Conservation (phyloP, 805 yeast species). For the Metschnikowia colocasiae region DNA sequence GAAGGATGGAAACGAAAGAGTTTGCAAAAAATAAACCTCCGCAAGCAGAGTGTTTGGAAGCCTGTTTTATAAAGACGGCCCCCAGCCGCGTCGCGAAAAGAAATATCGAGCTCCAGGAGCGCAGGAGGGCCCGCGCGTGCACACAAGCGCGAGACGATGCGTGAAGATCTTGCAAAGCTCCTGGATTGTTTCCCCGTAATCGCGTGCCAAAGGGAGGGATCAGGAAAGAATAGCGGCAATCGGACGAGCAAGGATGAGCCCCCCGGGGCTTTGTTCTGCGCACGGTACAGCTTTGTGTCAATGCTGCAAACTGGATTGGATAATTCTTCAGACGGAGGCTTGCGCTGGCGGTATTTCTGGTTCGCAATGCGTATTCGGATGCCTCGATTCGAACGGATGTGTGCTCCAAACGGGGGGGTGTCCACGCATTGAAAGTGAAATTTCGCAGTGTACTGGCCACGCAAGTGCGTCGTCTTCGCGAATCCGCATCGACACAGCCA, state of each 20-base stretch:
- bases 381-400: background rate
- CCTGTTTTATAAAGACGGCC: constrained; percentile 4
- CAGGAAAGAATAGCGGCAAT: background rate
- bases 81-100: constrained; percentile 17
- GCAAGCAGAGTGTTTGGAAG: background rate
- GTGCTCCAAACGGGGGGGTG: background rate
- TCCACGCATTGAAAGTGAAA: constrained; percentile 1
- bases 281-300: background rate
- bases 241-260: background rate
- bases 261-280: background rate
- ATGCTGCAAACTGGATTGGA: background rate
- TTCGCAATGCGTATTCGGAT: background rate
- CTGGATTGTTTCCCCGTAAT: constrained; percentile 1
- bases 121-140: constrained; percentile 16
- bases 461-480: background rate
- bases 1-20: background rate
- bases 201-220: background rate
- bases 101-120: constrained; percentile 13
- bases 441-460: background rate
- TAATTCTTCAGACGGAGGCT: background rate
- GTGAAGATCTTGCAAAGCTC: constrained; percentile 6
- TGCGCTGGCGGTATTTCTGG: background rate
- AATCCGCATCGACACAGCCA: background rate
- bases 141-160: constrained; percentile 7
- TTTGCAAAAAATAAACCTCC: constrained; percentile 2